Percentiles rank a stretch among this genome's conserved stretches.
These are phyloP conservation scores for Aureobasidium sp. DNA, from an alignment of 2,329 filamentous ascomycete species.

Conservation along the genomic window DNA sequence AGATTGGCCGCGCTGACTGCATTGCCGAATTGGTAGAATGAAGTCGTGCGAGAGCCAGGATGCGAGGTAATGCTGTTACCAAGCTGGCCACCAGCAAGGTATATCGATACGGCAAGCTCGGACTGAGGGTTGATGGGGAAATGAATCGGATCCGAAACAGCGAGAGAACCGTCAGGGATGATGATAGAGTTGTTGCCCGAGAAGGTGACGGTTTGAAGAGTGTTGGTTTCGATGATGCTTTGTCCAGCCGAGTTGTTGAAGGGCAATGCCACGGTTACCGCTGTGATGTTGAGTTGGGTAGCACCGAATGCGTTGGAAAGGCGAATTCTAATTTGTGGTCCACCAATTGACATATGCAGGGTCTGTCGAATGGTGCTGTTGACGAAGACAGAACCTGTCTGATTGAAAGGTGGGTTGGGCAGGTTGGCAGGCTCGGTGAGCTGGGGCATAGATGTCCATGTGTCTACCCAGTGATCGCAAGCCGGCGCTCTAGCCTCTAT, in stretches of 20 bases:
- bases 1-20: slow-evolving; percentile 43
- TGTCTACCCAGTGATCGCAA: slow-evolving; percentile 41
- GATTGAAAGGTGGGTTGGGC: slow-evolving; percentile 51
- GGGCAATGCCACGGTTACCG: slow-evolving; percentile 49
- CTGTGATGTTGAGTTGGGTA: slow-evolving; percentile 51
- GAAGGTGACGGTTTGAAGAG: slow-evolving; percentile 50
- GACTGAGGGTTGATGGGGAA: slow-evolving; percentile 43
- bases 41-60: slow-evolving; percentile 55
- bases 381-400: slow-evolving; percentile 44
- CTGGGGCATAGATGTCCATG: slow-evolving; percentile 45
- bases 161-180: slow-evolving; percentile 47
- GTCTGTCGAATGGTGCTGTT: slow-evolving; percentile 60
- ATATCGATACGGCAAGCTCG: slow-evolving; percentile 51
- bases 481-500: slow-evolving; percentile 13
- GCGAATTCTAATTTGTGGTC: slow-evolving; percentile 50
- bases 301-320: slow-evolving; percentile 58
- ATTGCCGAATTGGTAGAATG: slow-evolving; percentile 52
- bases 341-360: slow-evolving; percentile 49
- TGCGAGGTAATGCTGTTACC: slow-evolving; percentile 53
- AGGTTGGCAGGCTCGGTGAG: slow-evolving; percentile 51
- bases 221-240: slow-evolving; percentile 42
- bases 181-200: slow-evolving; percentile 43
- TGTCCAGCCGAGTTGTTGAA: slow-evolving; percentile 45
- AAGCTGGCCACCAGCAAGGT: slow-evolving; percentile 47
- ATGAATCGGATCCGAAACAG: slow-evolving; percentile 53